Evolutionary conservation across 2,329 filamentous ascomycete genomes (phyloP).

Genomic region (Canariomyces notabilis): DNA sequence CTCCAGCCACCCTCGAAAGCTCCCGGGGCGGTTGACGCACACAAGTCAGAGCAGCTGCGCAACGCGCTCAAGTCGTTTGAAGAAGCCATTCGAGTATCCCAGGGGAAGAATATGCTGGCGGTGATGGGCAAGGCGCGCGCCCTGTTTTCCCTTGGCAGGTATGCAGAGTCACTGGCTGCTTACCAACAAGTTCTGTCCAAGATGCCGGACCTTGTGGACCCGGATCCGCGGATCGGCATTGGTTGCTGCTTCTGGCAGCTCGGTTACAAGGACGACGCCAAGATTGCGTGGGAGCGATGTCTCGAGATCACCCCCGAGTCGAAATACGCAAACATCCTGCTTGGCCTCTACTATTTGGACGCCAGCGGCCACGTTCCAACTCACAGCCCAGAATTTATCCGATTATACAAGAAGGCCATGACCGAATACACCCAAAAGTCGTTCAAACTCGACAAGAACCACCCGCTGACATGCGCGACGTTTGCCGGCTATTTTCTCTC

Average conservation of each 20-base stretch:
- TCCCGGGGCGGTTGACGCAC: slow-evolving; percentile 57
- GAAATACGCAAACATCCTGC: slow-evolving; percentile 83
- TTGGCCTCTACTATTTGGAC: slow-evolving; percentile 86
- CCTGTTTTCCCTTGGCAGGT: slow-evolving; percentile 81
- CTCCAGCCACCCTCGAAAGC: slow-evolving; percentile 70
- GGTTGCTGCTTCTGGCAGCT: slow-evolving; percentile 97
- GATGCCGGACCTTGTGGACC: slow-evolving; percentile 83
- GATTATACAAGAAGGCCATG: slow-evolving; percentile 88
- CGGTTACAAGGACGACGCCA: slow-evolving; percentile 89
- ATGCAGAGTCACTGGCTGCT: slow-evolving; percentile 70
- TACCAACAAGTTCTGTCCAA: slow-evolving; percentile 86
- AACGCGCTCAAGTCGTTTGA: slow-evolving; percentile 91
- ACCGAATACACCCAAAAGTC: slow-evolving; percentile 89
- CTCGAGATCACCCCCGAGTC: slow-evolving; percentile 77
- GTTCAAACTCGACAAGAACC: slow-evolving; percentile 87
- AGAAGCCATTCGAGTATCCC: slow-evolving; percentile 79
- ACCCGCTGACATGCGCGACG: slow-evolving; percentile 82
- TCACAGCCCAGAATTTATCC: slow-evolving; percentile 78
- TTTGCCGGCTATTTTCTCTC: slow-evolving; percentile 89
- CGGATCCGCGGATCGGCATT: slow-evolving; percentile 92
- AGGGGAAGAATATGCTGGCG: slow-evolving; percentile 86
- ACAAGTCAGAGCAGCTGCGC: slow-evolving; percentile 73
- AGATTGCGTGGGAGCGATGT: slow-evolving; percentile 81
- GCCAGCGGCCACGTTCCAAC: slow-evolving; percentile 77
- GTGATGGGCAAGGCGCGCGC: slow-evolving; percentile 84